Evolutionary conservation across 352 stramenopile species (phyloP).

Genomic region (Pythium utonaiense): DNA sequence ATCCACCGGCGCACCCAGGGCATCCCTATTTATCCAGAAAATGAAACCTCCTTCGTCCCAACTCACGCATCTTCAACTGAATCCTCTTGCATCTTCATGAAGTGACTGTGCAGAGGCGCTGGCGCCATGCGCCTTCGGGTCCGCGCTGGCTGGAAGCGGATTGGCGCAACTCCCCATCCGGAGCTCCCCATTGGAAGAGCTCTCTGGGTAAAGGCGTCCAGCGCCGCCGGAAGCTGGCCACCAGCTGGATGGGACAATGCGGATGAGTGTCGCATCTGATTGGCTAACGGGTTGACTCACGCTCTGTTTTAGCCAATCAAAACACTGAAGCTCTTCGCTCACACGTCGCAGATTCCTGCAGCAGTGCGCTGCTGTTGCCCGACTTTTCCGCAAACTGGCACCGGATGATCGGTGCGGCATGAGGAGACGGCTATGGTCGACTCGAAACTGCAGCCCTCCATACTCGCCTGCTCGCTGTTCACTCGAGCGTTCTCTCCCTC

Average conservation of each 20-base stretch:
- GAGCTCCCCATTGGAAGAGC: background rate
- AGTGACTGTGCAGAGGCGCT: background rate
- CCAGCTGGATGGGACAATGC: conserved; percentile 8
- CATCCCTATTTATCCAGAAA: background rate
- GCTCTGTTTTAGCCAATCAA: conserved; percentile 8
- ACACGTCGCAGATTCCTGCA: conserved; percentile 18
- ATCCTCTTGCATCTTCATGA: background rate
- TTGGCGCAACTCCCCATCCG: background rate
- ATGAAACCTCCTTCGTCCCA: too few relatives aligned
- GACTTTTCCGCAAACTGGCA: conserved; percentile 6
- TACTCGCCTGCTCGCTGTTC: too few relatives aligned
- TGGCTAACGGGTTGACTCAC: background rate
- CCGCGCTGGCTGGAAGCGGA: background rate
- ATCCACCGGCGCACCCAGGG: background rate
- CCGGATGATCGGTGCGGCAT: background rate
- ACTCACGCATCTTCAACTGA: too few relatives aligned
- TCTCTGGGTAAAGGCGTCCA: background rate
- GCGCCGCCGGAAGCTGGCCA: background rate
- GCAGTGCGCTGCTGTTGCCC: conserved; percentile 7
- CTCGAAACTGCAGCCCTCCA: too few relatives aligned
- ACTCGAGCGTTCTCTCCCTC: too few relatives aligned
- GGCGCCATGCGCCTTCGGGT: background rate
- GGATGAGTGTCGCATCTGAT: background rate
- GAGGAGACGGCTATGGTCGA: too few relatives aligned
- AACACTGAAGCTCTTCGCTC: background rate